Evolutionary conservation across 2,329 filamentous ascomycete species (phyloP), one percentile per base, ranked within the genome.

Genomic region (Penicillium decumbens): DNA sequence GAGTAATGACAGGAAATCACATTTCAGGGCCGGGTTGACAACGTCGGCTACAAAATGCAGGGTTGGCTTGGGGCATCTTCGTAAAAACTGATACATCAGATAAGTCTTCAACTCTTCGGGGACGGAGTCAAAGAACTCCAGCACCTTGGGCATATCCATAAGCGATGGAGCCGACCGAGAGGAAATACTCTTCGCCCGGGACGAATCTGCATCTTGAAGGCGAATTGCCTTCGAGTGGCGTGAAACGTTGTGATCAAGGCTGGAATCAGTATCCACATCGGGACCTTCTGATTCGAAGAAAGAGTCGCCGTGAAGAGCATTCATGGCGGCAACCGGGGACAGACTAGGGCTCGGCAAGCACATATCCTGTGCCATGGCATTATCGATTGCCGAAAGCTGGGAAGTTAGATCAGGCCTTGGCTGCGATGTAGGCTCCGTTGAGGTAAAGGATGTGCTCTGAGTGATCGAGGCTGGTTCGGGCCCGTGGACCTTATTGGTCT

Each of bases 71-170:
- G 89, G 83, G 64, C 91, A 97, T 41, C 93, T 81, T 49, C 89
- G 85, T 24, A 98, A 79, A 47, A 98, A 83, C 66, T 98, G 92
- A 66, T 95, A 97, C 84, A 98, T 95, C 72, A 98, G 85, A 65
- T 95, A 95, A 0, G 87, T 88, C 72, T 98, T 93, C 80, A 98
- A 84, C 62, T 93, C 87, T 39, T 88, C 83, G 1, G 92, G 90
- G 79, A 98, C 87, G 6, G 87, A 81, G 67, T 97, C 92, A 62
- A 97, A 98, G 2, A 85, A 84, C 60, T 95, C 88, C 13, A 98
- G 74, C 78, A 98, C 88, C 13, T 79, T 81, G 6, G 88, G 88
- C n/a, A 92, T 87, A 61, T 95, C 88, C 72, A 91, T 80, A 18
- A 92, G 68, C 18, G 69, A 79, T 1, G 33, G 33, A 12, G 33